Evolutionary conservation across 768 basidiomycete genomes (phyloP).

Genomic region (Boletus tomentosulus): DNA sequence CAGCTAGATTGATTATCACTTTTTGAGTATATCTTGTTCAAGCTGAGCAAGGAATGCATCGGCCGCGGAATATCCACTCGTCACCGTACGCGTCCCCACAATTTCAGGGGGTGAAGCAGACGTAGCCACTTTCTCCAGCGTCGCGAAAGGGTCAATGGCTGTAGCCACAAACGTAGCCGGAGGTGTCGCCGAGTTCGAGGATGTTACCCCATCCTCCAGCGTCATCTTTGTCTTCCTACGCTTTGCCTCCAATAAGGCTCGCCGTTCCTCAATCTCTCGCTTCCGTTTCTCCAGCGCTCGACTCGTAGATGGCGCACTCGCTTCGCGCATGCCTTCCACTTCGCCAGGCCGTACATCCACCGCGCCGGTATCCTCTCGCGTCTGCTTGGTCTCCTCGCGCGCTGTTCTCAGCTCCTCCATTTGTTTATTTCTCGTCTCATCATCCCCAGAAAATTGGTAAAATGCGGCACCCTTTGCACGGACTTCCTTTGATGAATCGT

Average conservation of each 20-base stretch:
- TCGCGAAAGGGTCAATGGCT: slow-evolving; percentile 46
- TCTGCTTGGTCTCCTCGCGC: slow-evolving; percentile 67
- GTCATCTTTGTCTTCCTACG: slow-evolving; percentile 47
- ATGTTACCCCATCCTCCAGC: slow-evolving; percentile 1
- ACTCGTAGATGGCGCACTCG: slow-evolving; percentile 36
- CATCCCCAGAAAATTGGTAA: slow-evolving; percentile 88
- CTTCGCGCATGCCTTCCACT: slow-evolving; percentile 67
- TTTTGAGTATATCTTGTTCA: slow-evolving; percentile 53
- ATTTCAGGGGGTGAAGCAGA: slow-evolving; percentile 18
- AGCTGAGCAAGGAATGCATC: slow-evolving; percentile 66
- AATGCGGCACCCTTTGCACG: slow-evolving; percentile 88
- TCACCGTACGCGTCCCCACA: slow-evolving; percentile 24
- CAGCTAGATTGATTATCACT: background rate
- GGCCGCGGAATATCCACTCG: slow-evolving; percentile 30
- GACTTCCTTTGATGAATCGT: slow-evolving; percentile 77
- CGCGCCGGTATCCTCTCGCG: slow-evolving; percentile 57
- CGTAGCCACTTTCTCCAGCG: slow-evolving; percentile 38
- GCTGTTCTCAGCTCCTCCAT: slow-evolving; percentile 76
- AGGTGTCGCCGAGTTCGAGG: background rate
- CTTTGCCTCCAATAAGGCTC: slow-evolving; percentile 59
- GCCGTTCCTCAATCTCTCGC: slow-evolving; percentile 66
- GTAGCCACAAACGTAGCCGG: slow-evolving; percentile 12
- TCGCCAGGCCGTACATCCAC: slow-evolving; percentile 64
- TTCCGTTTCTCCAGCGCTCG: slow-evolving; percentile 64
- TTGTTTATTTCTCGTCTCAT: slow-evolving; percentile 69